A percentile compares a stretch with the other conserved stretches of the same genome.
Conservation (phyloP, 805 yeast genomes). For the Candida patagonica region DNA sequence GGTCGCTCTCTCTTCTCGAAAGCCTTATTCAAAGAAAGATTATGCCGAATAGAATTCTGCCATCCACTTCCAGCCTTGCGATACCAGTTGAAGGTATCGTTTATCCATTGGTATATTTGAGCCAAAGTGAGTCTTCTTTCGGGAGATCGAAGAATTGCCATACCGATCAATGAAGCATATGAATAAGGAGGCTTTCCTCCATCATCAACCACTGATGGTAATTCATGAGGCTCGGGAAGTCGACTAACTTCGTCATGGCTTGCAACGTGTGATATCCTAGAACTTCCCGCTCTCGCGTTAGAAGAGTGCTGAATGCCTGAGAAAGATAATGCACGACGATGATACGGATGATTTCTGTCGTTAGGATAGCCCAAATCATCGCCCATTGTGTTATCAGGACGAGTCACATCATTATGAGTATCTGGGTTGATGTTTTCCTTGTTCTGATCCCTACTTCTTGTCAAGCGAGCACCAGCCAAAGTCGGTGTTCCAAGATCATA, state of each 20-base stretch:
- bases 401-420: neutral
- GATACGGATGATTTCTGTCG: constrained; percentile 4
- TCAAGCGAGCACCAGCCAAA: constrained; percentile 2
- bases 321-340: neutral
- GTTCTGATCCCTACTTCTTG: neutral
- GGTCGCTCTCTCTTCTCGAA: constrained; percentile 86
- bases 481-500: constrained; percentile 2
- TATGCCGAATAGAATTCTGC: constrained; percentile 97
- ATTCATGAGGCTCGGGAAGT: constrained; percentile 10
- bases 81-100: constrained; percentile 75
- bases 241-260: constrained; percentile 1
- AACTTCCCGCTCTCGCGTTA: neutral
- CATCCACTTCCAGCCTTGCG: constrained; percentile 83
- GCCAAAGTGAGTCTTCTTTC: constrained; percentile 62
- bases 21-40: constrained; percentile 85
- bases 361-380: neutral
- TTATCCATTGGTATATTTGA: constrained; percentile 88
- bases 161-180: constrained; percentile 86
- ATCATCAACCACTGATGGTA: constrained; percentile 34
- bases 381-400: neutral
- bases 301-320: neutral
- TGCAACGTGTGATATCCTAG: neutral
- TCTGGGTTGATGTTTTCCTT: constrained; percentile 4
- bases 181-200: constrained; percentile 85
- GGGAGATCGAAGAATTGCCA: constrained; percentile 82